Evolutionary conservation across 805 yeast species (phyloP), one percentile per base, ranked within the genome.

Genomic region (Lipomyces spencermartinsiae): DNA sequence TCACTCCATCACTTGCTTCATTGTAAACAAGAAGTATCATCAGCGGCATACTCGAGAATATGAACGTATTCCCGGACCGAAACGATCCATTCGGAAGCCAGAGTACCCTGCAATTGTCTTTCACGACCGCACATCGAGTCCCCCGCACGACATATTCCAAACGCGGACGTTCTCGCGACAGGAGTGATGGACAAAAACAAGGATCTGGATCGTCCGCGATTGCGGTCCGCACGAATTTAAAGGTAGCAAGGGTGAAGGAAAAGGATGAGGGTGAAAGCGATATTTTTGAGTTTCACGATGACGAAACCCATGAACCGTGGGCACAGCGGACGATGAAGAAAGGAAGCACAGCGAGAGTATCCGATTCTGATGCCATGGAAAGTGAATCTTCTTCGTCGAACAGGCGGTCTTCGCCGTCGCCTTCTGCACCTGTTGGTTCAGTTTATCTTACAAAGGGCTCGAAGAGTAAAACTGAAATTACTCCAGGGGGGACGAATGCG

Each of bases 41-140:
- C 29, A n/a, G 43, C n/a, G n/a, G 9, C n/a, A 8, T 43, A n/a
- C 8, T 43, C 43, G 8, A 53, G 34, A 53, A 14, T 4, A 53
- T 53, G 56, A 53, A 53, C 22, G 34, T 53, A 10, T 53, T 53
- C 34, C 56, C 56, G 34, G 56, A 53, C 34, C 56, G 56, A 53
- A 31, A 53, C 31, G 56, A 53, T 25, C 56, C 56, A 8, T 53
- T 53, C 22, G 56, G 34, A 53, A 25, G 34, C 56, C 34, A 53
- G 22, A 25, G 49, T 19, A 43, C 34, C 4, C 56, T 53, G 29
- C 56, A 53, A 7, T n/a, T 4, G 8, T 53, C 56, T 2, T 53
- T 53, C 19, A 53, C 56, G 3, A 25, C n/a, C 16, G 56, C 56
- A 25, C 56, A 53, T 31, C 31, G 34, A 25, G 12, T 53, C n/a